Evolutionary conservation across 352 stramenopile species (phyloP), one percentile per base, ranked within the genome.

Genomic region (Elongisporangium senticosum): DNA sequence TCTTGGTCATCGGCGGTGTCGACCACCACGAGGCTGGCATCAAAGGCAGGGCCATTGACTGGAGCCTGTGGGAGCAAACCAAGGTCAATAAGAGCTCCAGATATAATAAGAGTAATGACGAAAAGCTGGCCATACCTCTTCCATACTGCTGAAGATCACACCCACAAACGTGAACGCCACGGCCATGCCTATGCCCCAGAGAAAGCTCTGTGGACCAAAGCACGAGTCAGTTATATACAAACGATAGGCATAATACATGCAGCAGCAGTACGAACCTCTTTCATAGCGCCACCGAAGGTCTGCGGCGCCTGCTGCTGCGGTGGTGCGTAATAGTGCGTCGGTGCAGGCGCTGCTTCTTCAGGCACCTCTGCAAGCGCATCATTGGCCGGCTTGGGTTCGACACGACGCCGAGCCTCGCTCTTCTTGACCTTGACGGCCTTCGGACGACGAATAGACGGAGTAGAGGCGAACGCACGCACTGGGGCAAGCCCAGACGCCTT

Each of bases 111-210:
- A 26, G 2, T 6, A 37, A 6, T 13, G 26, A 37, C 8, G 7
- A 37, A 7, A 37, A 6, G 33, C 22, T 15, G 17, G 15, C 52
- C 61, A 39, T 51, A 87, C 81, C 69, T 87, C 75, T 61, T 90
- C 78, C 77, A 89, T 87, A 24, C 64, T 67, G 55, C 77, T 77
- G 59, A 89, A 80, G 61, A 90, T 72, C 23, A 84, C 69, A 23
- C 83, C 83, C 21, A 93, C 60, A 15, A 90, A 62, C 7, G 79
- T 79, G 59, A 93, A 93, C 23, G 75, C 83, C 2, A 90, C 56
- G 2, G 83, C 75, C 81, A 93, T 91, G 47, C 83, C 83, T 55
- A 89, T 69, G 4, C 81, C 83, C 78, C 79, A 93, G 14, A 89
- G 58, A 52, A 93, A 93, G 53, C 77, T 90, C 83, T 93, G 59